phyloP scores from a whole-genome alignment of 225 moss, liverwort and hornwort species.

The Sphagnum tenellum region DNA sequence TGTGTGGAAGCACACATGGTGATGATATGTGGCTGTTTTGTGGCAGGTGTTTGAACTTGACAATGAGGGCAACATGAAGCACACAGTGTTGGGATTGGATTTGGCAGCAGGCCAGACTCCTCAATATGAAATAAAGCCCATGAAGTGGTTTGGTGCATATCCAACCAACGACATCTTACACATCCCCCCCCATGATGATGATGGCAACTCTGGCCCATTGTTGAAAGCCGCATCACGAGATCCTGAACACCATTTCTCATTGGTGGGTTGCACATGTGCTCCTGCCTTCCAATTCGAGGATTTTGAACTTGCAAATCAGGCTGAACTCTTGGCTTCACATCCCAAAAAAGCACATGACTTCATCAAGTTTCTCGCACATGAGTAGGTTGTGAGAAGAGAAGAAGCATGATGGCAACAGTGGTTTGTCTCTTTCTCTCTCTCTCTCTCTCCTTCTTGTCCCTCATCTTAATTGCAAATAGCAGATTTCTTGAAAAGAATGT shows the following conservation, averaged over 20 bases:
- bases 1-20: too few relatives aligned
- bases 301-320: slow-evolving; percentile 62
- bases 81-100: slow-evolving; percentile 67
- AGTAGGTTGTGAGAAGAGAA: too few relatives aligned
- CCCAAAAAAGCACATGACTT: slow-evolving; percentile 35
- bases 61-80: slow-evolving; percentile 40
- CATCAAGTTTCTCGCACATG: slow-evolving; percentile 41
- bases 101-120: slow-evolving; percentile 58
- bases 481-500: too few relatives aligned
- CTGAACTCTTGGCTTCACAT: slow-evolving; percentile 37
- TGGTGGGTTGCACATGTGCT: slow-evolving; percentile 87
- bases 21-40: too few relatives aligned
- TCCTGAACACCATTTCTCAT: slow-evolving; percentile 36
- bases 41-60: slow-evolving; percentile 69
- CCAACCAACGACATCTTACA: slow-evolving; percentile 56
- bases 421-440: too few relatives aligned
- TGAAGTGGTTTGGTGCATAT: slow-evolving; percentile 85
- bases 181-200: slow-evolving; percentile 11
- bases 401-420: too few relatives aligned
- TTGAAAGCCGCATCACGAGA: slow-evolving; percentile 39
- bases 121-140: slow-evolving; percentile 60
- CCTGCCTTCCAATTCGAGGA: slow-evolving; percentile 77
- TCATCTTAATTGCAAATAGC: too few relatives aligned
- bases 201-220: slow-evolving; percentile 11
- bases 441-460: too few relatives aligned